Evolutionary conservation across 306 rosid species (phyloP), one percentile per base, ranked within the genome.

Genomic region (Begonia peltatifolia): DNA sequence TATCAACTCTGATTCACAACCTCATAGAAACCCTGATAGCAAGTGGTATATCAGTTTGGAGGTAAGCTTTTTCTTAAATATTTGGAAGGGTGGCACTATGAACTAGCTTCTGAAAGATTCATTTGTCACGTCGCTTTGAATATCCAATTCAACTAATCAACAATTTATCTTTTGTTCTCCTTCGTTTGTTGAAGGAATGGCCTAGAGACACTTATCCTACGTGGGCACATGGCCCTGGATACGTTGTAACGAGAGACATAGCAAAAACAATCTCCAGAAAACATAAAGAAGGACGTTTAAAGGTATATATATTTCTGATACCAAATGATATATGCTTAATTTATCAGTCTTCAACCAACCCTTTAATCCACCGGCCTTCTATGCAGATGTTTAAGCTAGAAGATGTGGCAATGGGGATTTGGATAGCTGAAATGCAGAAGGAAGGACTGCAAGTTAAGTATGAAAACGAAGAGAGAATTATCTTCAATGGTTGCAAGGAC

Each of bases 201-300:
- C 80, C 68, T 11, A 93, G 75, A 66, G 74, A 65, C 15, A 77
- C 71, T 14, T 92, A 92, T 72, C 99, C 99, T 35, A 84, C 96
- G 16, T 92, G 96, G 96, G 99, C 99, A 25, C 94, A 92, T 57
- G 99, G 99, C 66, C 99, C 99, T 13, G 96, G 99, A 14, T 92
- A 92, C 68, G 96, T 92, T 42, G 72, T 92, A 61, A 76, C 99
- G 10, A 69, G 61, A 42, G 96, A 92, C 69, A 79, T 92, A 67
- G 96, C 99, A 54, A 79, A 59, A 56, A 62, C 72, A 9, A 82
- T 87, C n/a, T 76, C 77, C 56, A 54, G 47, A 68, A 82, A 71
- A 62, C 74, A 83, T 68, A 64, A 63, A 59, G 74, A 77, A n/a
- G 79, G 83, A 55, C 65, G 69, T 56, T 79, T 92, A 65, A 92